A percentile compares a stretch with the other conserved stretches of the same genome.
These are phyloP conservation scores for Vitis vinifera DNA, from an alignment of 164 flowering plant genomes.

Conservation along the genomic window ASM3070453v1 NC_081821.1:9693501-9694000, in stretches of 20 bases:
- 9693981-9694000: not conserved
- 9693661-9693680: conserved; percentile 67
- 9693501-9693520: conserved; percentile 46
- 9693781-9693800: conserved; percentile 51
- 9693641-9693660: conserved; percentile 47
- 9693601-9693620: conserved; percentile 49
- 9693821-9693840: conserved; percentile 47
- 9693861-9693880: conserved; percentile 90
- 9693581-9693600: conserved; percentile 42
- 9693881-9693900: conserved; percentile 85
- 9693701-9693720: conserved; percentile 64
- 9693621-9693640: conserved; percentile 38
- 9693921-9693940: conserved; percentile 66
- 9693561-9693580: conserved; percentile 53
- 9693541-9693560: conserved; percentile 38
- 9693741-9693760: conserved; percentile 72
- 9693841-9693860: conserved; percentile 72
- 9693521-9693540: conserved; percentile 63
- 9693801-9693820: conserved; percentile 45
- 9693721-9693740: conserved; percentile 67
- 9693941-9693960: not conserved
- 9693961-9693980: not conserved
- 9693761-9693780: conserved; percentile 74
- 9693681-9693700: conserved; percentile 83
- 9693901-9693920: conserved; percentile 65